Evolutionary conservation across 2,329 filamentous ascomycete species (phyloP).

Genomic region (Triangularia verruculosa): DNA sequence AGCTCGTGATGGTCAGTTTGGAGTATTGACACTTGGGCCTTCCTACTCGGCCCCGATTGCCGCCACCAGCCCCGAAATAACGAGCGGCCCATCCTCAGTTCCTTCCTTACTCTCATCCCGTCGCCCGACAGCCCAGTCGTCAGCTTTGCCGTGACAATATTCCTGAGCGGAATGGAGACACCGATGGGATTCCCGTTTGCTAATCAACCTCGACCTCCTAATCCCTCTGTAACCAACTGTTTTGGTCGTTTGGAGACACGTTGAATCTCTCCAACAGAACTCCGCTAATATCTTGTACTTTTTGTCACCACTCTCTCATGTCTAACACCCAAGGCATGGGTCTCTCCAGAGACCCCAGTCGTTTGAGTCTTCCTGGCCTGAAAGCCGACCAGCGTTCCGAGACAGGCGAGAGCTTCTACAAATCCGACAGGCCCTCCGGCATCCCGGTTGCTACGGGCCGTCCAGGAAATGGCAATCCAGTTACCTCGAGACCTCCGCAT

Average conservation of each 20-base stretch:
- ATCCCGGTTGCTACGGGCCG: conserved; percentile 18
- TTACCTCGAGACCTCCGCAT: conserved; percentile 4
- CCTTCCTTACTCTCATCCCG: background rate
- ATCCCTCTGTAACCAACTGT: background rate
- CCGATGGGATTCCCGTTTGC: background rate
- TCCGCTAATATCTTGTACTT: background rate
- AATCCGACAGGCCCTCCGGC: conserved; percentile 21
- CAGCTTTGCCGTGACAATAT: background rate
- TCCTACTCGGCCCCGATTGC: background rate
- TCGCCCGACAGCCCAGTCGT: background rate
- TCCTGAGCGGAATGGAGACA: background rate
- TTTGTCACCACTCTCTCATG: conserved; percentile 1
- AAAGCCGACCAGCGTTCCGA: conserved; percentile 15
- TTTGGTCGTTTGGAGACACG: conserved; percentile 10
- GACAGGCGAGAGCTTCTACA: conserved; percentile 21
- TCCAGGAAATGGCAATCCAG: conserved; percentile 7
- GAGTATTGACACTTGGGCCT: background rate
- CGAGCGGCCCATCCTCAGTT: background rate
- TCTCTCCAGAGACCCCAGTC: conserved; percentile 11
- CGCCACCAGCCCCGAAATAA: background rate
- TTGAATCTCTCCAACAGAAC: background rate
- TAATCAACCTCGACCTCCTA: background rate
- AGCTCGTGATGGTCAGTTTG: background rate
- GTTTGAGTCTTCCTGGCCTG: conserved; percentile 13
- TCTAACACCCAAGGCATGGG: conserved; percentile 16